phyloP scores from a whole-genome alignment of 2,329 filamentous ascomycete species.

The Aureobasidium sp. region DNA sequence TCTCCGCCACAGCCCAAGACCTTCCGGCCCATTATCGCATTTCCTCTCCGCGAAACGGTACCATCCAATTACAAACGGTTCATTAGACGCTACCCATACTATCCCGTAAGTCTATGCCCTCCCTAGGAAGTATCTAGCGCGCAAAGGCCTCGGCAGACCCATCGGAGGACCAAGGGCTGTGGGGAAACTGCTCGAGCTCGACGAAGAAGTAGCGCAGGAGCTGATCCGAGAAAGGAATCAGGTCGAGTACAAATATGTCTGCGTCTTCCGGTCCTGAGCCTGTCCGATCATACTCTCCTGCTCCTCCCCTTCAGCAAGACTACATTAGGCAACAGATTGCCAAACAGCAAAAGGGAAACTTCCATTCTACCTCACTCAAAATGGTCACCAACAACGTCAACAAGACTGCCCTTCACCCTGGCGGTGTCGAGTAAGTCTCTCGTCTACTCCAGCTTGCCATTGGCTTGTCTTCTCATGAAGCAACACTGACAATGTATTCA shows the following conservation, averaged over 20 bases:
- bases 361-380: constrained; percentile 50
- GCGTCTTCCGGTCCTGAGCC: constrained; percentile 2
- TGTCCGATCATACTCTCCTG: constrained; percentile 21
- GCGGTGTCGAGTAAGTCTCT: constrained; percentile 76
- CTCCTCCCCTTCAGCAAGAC: constrained; percentile 42
- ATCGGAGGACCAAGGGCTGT: constrained; percentile 11
- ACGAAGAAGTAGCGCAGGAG: constrained; percentile 3
- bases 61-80: constrained; percentile 14
- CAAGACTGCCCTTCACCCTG: constrained; percentile 85
- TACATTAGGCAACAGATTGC: constrained; percentile 51
- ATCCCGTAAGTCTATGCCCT: constrained; percentile 1
- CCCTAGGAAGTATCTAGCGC: constrained; percentile 2
- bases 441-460: constrained; percentile 3
- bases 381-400: constrained; percentile 59
- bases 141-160: constrained; percentile 8
- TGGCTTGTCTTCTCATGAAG: constrained; percentile 16
- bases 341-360: constrained; percentile 53
- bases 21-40: constrained; percentile 7
- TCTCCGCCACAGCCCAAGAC: not conserved
- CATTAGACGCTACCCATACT: constrained; percentile 4
- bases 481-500: constrained; percentile 31
- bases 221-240: constrained; percentile 1
- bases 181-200: constrained; percentile 10
- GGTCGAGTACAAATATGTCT: constrained; percentile 15
- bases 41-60: constrained; percentile 8